Percentiles rank a stretch among this genome's conserved stretches.
These are phyloP conservation scores for Cornus florida DNA, from an alignment of 148 eudicot species.

Conservation along the genomic window DNA sequence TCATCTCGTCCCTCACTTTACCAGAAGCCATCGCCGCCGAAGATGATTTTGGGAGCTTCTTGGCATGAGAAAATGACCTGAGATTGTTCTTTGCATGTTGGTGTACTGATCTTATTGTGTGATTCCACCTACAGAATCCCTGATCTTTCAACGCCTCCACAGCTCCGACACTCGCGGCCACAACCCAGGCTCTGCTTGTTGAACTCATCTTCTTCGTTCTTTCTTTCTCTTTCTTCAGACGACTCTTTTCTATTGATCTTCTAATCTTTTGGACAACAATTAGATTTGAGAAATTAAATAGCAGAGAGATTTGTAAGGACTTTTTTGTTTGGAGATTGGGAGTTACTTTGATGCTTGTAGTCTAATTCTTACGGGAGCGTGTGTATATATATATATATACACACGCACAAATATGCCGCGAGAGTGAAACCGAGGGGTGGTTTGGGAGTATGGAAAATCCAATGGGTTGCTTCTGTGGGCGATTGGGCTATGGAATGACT, in stretches of 20 bases:
- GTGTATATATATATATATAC: no score
- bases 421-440: not conserved
- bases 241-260: no score
- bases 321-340: no score
- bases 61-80: slow-evolving; percentile 17
- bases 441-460: not conserved
- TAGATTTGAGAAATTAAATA: no score
- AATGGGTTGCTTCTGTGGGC: not conserved
- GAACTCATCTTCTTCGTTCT: slow-evolving; percentile 17
- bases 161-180: slow-evolving; percentile 23
- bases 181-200: slow-evolving; percentile 23
- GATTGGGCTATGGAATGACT: not conserved
- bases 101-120: slow-evolving; percentile 20
- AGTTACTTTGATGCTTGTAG: no score
- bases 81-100: slow-evolving; percentile 27
- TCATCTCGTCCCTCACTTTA: not conserved
- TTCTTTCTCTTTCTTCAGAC: not conserved
- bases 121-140: slow-evolving; percentile 29
- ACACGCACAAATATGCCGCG: no score
- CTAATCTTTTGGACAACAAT: no score
- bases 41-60: not conserved
- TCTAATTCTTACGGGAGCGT: no score
- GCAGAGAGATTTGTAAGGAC: no score
- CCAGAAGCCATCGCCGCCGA: not conserved
- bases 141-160: slow-evolving; percentile 36